A percentile compares a stretch with the other conserved stretches of the same genome.
Conservation (phyloP, 2,329 filamentous ascomycete genomes). For the Aspergillus amoenus region DNA sequence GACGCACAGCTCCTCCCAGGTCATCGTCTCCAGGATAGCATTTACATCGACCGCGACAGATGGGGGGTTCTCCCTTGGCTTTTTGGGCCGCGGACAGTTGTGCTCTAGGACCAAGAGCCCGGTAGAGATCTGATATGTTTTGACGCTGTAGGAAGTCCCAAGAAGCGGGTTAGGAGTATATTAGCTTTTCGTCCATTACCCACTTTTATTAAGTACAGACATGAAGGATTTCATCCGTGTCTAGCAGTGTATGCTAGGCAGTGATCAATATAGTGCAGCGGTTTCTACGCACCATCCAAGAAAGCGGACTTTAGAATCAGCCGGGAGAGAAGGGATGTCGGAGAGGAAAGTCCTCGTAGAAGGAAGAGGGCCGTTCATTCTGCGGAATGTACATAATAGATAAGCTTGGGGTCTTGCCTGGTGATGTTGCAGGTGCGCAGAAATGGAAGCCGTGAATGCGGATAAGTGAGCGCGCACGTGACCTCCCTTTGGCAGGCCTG, state of each 20-base stretch:
- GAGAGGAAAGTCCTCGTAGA: conserved; percentile 66
- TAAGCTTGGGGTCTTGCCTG: not conserved
- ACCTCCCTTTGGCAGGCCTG: conserved; percentile 31
- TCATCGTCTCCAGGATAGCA: conserved; percentile 66
- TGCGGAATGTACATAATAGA: conserved; percentile 10
- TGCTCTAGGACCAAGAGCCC: conserved; percentile 70
- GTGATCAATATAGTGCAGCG: not conserved
- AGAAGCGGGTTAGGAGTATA: not conserved
- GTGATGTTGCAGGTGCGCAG: not conserved
- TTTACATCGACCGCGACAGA: conserved; percentile 67
- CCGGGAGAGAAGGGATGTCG: conserved; percentile 52
- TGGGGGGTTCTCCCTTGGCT: conserved; percentile 35
- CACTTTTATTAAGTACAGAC: not conserved
- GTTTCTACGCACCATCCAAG: conserved; percentile 74
- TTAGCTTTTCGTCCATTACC: not conserved
- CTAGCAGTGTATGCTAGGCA: not conserved
- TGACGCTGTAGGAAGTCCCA: conserved; percentile 50
- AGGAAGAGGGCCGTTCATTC: conserved; percentile 58
- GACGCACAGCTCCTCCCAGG: conserved; percentile 61
- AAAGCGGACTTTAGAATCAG: conserved; percentile 81
- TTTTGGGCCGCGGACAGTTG: conserved; percentile 49
- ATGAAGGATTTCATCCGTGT: not conserved
- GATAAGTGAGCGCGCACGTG: conserved; percentile 27
- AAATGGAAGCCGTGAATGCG: not conserved
- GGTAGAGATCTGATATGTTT: conserved; percentile 55